phyloP scores from a whole-genome alignment of 371 early-diverging fungal genomes.

The Agmasoma carcini region DNA sequence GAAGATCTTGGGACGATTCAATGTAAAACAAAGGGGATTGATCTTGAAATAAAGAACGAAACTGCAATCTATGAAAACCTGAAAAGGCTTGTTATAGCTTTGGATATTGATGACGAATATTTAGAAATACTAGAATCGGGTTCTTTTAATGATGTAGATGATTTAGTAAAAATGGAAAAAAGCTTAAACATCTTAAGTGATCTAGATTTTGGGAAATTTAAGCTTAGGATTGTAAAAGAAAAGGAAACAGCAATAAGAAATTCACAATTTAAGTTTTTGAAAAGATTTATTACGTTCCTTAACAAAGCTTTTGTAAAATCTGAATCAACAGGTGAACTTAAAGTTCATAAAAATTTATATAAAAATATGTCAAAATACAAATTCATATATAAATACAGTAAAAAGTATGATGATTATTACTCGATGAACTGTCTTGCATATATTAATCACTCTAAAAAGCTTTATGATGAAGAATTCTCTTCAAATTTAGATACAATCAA shows the following conservation, averaged over 20 bases:
- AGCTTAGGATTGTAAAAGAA: slow-evolving; percentile 36
- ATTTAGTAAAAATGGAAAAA: slow-evolving; percentile 31
- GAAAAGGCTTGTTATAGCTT: slow-evolving; percentile 13
- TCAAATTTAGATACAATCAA: slow-evolving; percentile 19
- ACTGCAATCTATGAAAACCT: slow-evolving; percentile 25
- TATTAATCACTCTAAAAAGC: slow-evolving; percentile 13
- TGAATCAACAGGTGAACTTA: slow-evolving; percentile 18
- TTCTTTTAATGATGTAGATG: slow-evolving; percentile 21
- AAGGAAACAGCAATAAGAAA: slow-evolving; percentile 16
- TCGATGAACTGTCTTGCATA: slow-evolving; percentile 16
- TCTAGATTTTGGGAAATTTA: slow-evolving; percentile 15
- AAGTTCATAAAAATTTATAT: slow-evolving; percentile 35
- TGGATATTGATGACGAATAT: slow-evolving; percentile 34
- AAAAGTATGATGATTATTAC: slow-evolving; percentile 23
- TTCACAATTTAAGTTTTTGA: slow-evolving; percentile 21
- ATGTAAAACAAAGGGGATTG: slow-evolving; percentile 32
- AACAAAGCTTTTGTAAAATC: slow-evolving; percentile 10
- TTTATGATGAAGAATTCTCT: slow-evolving; percentile 27
- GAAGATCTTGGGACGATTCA: slow-evolving; percentile 36
- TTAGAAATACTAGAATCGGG: slow-evolving; percentile 30
- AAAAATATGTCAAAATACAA: slow-evolving; percentile 20
- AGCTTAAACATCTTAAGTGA: slow-evolving; percentile 12
- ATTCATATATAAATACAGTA: slow-evolving; percentile 16
- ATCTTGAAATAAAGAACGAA: slow-evolving; percentile 23
- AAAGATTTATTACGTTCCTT: slow-evolving; percentile 32